Conservation (phyloP, 352 stramenopile species). For the Globisporangium recalcitrans region DNA sequence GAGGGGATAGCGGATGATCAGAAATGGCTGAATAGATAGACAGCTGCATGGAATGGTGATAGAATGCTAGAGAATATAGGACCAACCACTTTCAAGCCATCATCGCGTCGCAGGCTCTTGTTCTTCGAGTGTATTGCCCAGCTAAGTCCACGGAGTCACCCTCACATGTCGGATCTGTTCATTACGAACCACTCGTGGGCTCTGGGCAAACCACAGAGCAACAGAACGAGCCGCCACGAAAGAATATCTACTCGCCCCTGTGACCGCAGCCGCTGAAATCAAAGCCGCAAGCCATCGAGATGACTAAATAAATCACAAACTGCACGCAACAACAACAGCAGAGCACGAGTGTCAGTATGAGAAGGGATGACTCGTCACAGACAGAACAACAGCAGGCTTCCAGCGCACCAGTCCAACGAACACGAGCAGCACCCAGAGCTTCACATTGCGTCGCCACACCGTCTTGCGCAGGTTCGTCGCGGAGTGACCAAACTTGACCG, state of each 20-base stretch:
- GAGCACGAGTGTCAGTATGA: not conserved
- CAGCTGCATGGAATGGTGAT: slow-evolving; percentile 4
- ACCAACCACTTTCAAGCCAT: not conserved
- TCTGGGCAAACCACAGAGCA: not conserved
- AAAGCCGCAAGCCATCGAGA: slow-evolving; percentile 85
- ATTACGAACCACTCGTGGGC: not conserved
- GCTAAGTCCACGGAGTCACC: not conserved
- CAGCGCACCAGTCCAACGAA: slow-evolving; percentile 50
- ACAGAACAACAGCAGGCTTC: not conserved
- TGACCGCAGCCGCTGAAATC: slow-evolving; percentile 77
- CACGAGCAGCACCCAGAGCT: slow-evolving; percentile 80
- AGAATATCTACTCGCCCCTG: slow-evolving; percentile 29
- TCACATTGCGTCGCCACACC: slow-evolving; percentile 88
- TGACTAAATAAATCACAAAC: slow-evolving; percentile 83
- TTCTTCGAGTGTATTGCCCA: not conserved
- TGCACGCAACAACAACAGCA: slow-evolving; percentile 13
- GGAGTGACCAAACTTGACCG: slow-evolving; percentile 95
- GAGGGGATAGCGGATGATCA: not conserved
- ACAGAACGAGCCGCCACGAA: not conserved
- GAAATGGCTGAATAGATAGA: not conserved
- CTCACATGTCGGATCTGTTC: not conserved
- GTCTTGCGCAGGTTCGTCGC: slow-evolving; percentile 83
- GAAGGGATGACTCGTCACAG: not conserved
- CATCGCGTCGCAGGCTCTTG: too few relatives aligned
- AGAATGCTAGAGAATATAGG: not conserved